Base-by-base conservation (phyloP, 768 basidiomycete species). In the Mycena polygramma region DNA sequence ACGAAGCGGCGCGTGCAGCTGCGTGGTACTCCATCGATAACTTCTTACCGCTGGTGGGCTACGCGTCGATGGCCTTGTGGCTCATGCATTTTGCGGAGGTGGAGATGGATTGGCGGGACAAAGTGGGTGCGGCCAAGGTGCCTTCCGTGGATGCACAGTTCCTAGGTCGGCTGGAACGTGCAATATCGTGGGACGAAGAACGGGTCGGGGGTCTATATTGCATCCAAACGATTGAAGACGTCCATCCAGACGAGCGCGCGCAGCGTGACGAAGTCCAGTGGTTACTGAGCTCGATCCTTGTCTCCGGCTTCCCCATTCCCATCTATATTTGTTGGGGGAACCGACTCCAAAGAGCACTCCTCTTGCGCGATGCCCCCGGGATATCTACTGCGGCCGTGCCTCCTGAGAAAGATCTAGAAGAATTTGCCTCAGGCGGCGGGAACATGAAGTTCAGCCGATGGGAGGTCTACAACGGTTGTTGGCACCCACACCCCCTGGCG, bases 291-390 rank as follows among this genome's bases (percentile, higher is more conserved):
- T 20, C 14, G 4, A 53, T 63, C 15, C 22, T 53, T 8, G 14
- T 41, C 14, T 41, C 49, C 14, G 11, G 8, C 1, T 39, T 17
- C 61, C 61, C 61, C 7, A 53, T 63, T n/a, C 61, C 61, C 7
- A 19, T 63, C 7, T 63, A 63, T 53, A 20, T 63, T n/a, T 52
- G 17, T 13, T 63, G 61, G 61, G 61, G 61, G 49, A 26, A 30
- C 39, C 15, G 37, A 61, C 45, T n/a, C n/a, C n/a, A n/a, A 20
- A 14, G 5, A 14, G 3, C 49, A 41, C 49, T 61, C 1, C 17
- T 8, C 45, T 3, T 13, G 11, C 1, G 3, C 30, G 20, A 61
- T 35, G 59, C 36, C 35, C 48, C 46, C 36, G 30, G 10, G 4
- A 24, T 14, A 26, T 59, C 46, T 45, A 4, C 26, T 0, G 22